Evolutionary conservation across 768 basidiomycete species (phyloP), one percentile per base, ranked within the genome.

Genomic region (Russula foetens): DNA sequence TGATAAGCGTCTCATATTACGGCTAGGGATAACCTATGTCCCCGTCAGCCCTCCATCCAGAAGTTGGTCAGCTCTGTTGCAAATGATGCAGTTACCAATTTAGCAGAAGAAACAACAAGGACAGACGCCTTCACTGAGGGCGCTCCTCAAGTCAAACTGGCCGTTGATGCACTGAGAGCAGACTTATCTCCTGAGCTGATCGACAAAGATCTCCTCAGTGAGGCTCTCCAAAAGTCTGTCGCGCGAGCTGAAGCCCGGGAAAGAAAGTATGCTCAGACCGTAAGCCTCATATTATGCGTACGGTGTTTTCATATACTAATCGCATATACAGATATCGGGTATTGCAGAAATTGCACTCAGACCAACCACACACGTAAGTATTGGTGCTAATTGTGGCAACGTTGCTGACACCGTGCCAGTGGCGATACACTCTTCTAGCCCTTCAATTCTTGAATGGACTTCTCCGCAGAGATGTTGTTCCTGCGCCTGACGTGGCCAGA

Each of bases 391-490:
- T 68, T 60, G 45, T 35, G 14, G 51, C 24, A 50, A 59, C 24
- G 24, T 53, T 31, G 49, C 51, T 56, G 39, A 46, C 46, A 51
- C 35, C 58, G 63, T 29, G 59, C 28, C 65, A 92, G 90, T 92
- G 90, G 90, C 79, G 89, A 74, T 92, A 92, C 70, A 77, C 84
- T 0, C 85, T 90, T 76, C 84, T 84, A 66, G 85, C 89, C 8
- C 71, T 77, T 31, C 80, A 79, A 35, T 85, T 88, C 68, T 69
- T 91, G 47, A 75, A 74, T 31, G 76, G 79, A 41, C 75, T 90
- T 31, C 75, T 90, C 56, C 80, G 85, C 66, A 77, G 88, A 69
- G 88, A 92, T 67, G 70, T 72, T 29, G 72, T 78, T 11, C 76
- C 81, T 19, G 70, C 81, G 2, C 74, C 84, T 15, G 78, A 78